These are phyloP conservation scores for Arbutus unedo DNA, from an alignment of 148 eudicot species.

Conservation along the genomic window DNA sequence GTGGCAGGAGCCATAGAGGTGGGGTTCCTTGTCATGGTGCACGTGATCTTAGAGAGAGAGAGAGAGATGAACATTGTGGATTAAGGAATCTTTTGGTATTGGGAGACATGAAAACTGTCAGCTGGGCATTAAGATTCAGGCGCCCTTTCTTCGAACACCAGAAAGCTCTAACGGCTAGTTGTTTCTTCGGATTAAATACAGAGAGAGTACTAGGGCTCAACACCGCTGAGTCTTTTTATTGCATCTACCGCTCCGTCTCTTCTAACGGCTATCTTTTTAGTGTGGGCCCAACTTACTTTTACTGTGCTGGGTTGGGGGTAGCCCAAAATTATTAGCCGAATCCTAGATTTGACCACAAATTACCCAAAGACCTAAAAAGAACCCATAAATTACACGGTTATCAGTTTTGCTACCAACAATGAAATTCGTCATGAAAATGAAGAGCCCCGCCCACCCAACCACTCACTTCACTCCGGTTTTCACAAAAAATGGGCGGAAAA, in stretches of 20 bases:
- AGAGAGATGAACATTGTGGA: neutral
- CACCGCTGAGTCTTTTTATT: slow-evolving; percentile 12
- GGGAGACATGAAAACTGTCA: slow-evolving; percentile 42
- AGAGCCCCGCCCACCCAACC: too few relatives aligned
- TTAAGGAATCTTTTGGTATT: slow-evolving; percentile 25
- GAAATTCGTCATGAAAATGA: too few relatives aligned
- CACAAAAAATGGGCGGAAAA: too few relatives aligned
- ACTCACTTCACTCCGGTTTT: too few relatives aligned
- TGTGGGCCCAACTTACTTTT: slow-evolving; percentile 7
- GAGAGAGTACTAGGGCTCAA: neutral
- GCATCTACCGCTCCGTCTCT: slow-evolving; percentile 1
- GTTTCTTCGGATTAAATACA: neutral
- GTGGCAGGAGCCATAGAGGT: slow-evolving; percentile 13
- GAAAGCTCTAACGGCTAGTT: slow-evolving; percentile 61
- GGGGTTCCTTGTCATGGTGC: slow-evolving; percentile 12
- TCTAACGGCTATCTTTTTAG: slow-evolving; percentile 37
- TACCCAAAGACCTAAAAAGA: neutral
- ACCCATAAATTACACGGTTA: neutral
- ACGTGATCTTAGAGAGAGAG: slow-evolving; percentile 14
- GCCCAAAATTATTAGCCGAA: neutral
- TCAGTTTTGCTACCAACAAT: too few relatives aligned
- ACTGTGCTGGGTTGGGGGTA: neutral
- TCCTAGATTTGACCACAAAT: neutral
- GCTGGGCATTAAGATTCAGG: slow-evolving; percentile 27
- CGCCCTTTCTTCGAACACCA: slow-evolving; percentile 21